Base-by-base conservation (phyloP, 805 yeast species). In the Wickerhamiella azyma region DNA sequence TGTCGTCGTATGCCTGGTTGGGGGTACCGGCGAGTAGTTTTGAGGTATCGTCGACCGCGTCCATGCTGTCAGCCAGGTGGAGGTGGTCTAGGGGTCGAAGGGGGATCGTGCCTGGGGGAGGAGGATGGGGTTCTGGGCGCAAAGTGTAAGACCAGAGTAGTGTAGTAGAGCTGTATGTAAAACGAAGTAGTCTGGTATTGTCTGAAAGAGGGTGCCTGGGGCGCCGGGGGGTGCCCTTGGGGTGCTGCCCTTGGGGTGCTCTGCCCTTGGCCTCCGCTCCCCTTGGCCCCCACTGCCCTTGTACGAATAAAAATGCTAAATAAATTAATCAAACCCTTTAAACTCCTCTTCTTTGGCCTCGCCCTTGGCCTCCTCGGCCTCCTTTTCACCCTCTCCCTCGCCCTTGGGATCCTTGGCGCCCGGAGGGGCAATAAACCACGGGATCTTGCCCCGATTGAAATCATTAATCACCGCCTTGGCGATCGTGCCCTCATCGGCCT, bases 341-440 rank as follows among this genome's bases (percentile, higher is more conserved):
- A 19, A 14, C 30, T 46, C 17, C 43, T 14, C 24, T 28, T 26
- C 16, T 14, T 29, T 35, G 46, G 10, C 41, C 29, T 37, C 33
- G 16, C 16, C 16, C 8, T 13, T 2, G 16, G 37, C n/a, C 18
- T 7, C 5, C 8, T 13, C 14, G 16, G 29, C n/a, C 41, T 43
- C 21, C 29, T 9, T 18, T 33, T 39, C 14, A 36, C 36, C 39
- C 29, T 36, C 39, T 32, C 38, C 38, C 46, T 14, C 16, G 16
- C 26, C 39, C 19, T 43, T 44, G 16, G 63, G 74, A 45, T 73
- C 79, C 21, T 67, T 72, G 51, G 76, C 83, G 54, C 79, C 75
- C 37, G 97, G 96, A 26, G 98, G 98, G 24, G 92, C 78, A 28
- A 85, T 85, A 62, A 89, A 89, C 98, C 98, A 89, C 19, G 98